Conservation (phyloP, 352 stramenopile species). For the Phytophthora pini region DNA sequence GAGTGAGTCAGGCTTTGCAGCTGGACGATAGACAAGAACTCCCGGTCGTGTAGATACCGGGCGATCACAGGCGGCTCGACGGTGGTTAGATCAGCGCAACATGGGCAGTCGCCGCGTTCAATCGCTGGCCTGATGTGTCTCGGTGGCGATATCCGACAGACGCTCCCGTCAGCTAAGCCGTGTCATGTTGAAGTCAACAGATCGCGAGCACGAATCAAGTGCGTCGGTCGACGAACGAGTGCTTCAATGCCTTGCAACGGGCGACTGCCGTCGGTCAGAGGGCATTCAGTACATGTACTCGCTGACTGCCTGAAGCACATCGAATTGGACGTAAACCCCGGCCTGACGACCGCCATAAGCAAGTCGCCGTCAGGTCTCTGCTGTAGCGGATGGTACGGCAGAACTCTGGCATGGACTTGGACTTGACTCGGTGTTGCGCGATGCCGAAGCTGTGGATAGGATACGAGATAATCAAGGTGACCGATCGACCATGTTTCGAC, state of each 20-base stretch:
- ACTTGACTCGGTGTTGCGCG: conserved; percentile 3
- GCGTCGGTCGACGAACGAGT: conserved; percentile 3
- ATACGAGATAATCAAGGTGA: conserved; percentile 4
- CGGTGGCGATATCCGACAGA: conserved; percentile 7
- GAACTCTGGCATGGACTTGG: conserved; percentile 4
- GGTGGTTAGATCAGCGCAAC: too few relatives aligned
- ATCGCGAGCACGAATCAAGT: conserved; percentile 20
- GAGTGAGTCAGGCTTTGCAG: conserved; percentile 32
- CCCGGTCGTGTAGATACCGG: conserved; percentile 11
- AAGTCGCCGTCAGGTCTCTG: conserved; percentile 9
- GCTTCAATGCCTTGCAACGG: conserved; percentile 6
- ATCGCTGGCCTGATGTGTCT: not conserved
- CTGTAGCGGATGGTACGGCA: conserved; percentile 19
- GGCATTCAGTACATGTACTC: conserved; percentile 16
- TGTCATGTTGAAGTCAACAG: conserved; percentile 27
- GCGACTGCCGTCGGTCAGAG: conserved; percentile 6
- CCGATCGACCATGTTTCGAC: conserved; percentile 1
- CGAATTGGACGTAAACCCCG: conserved; percentile 24
- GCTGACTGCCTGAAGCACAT: not conserved
- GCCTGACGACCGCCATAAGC: conserved; percentile 22
- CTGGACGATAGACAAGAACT: conserved; percentile 24
- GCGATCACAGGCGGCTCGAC: conserved; percentile 17
- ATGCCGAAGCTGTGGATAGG: conserved; percentile 1
- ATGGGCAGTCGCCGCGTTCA: too few relatives aligned
- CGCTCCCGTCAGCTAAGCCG: conserved; percentile 1